Conservation (phyloP, 768 basidiomycete genomes). For the Rossbeevera mucosa region DNA sequence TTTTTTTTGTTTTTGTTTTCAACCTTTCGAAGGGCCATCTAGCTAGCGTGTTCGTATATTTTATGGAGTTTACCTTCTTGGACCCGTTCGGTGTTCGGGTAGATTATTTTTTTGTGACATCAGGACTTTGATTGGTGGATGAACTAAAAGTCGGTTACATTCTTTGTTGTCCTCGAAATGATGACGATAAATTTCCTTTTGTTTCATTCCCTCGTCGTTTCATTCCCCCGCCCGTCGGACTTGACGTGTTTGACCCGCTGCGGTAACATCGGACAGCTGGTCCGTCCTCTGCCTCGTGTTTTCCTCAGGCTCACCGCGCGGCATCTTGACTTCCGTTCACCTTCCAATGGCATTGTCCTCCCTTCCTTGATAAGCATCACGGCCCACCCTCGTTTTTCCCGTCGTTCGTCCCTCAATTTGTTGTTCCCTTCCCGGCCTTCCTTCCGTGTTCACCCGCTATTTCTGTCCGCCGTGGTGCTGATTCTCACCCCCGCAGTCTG, state of each 20-base stretch:
- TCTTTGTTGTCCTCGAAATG: conserved; percentile 3
- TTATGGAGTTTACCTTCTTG: conserved; percentile 7
- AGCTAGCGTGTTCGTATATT: conserved; percentile 4
- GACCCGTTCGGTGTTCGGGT: neutral
- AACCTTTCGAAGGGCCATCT: conserved; percentile 1
- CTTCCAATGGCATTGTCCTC: conserved; percentile 1
- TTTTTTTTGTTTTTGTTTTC: neutral
- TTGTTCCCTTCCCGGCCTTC: neutral
- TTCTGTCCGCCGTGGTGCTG: conserved; percentile 10
- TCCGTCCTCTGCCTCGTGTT: conserved; percentile 17
- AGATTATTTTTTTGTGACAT: neutral
- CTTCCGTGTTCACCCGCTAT: neutral
- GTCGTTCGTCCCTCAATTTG: neutral
- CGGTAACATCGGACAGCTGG: conserved; percentile 4
- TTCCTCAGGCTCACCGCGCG: conserved; percentile 10
- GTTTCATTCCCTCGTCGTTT: neutral
- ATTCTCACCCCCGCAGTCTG: conserved; percentile 6
- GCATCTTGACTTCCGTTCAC: conserved; percentile 2
- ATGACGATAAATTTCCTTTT: neutral
- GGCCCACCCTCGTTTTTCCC: neutral
- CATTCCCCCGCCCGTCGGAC: neutral
- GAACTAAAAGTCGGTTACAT: neutral
- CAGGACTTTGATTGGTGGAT: neutral
- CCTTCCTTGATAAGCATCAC: conserved; percentile 10
- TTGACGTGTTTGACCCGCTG: neutral